These are phyloP conservation scores for Starmerella floris DNA, from an alignment of 805 yeast genomes.

Conservation along the genomic window DNA sequence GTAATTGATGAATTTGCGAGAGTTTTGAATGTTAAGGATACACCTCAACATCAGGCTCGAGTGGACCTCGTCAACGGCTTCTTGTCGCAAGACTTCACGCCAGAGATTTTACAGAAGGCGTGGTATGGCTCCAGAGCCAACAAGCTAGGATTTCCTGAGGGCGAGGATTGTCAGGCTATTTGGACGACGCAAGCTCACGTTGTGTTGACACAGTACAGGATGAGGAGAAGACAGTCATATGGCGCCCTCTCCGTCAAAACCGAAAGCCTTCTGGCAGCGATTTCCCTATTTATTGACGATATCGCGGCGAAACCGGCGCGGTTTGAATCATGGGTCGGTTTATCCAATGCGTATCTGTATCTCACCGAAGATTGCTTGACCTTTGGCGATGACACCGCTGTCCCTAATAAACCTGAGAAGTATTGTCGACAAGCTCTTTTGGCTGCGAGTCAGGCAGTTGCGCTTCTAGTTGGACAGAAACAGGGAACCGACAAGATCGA, in stretches of 20 bases:
- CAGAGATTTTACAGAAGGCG: neutral
- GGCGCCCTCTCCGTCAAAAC: conserved; percentile 39
- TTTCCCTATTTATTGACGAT: conserved; percentile 52
- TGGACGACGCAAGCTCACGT: conserved; percentile 58
- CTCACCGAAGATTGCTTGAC: conserved; percentile 71
- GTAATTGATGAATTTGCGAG: conserved; percentile 42
- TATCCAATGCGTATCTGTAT: conserved; percentile 67
- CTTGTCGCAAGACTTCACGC: conserved; percentile 12
- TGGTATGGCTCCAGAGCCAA: conserved; percentile 9
- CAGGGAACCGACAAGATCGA: neutral
- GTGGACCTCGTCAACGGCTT: conserved; percentile 5
- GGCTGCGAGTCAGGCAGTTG: conserved; percentile 11
- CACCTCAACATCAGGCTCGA: neutral
- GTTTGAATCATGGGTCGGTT: conserved; percentile 72
- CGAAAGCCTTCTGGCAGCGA: conserved; percentile 66
- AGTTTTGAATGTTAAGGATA: neutral
- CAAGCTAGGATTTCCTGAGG: conserved; percentile 19
- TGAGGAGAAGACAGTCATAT: conserved; percentile 63
- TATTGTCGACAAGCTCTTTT: conserved; percentile 14
- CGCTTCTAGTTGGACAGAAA: conserved; percentile 65
- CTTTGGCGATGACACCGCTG: conserved; percentile 10
- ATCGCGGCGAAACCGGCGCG: conserved; percentile 51
- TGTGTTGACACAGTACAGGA: conserved; percentile 52
- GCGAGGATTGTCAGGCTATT: conserved; percentile 41
- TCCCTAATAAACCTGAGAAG: conserved; percentile 6